Base-by-base conservation (phyloP, 257 asterid genomes). In the Apocynum venetum region DNA sequence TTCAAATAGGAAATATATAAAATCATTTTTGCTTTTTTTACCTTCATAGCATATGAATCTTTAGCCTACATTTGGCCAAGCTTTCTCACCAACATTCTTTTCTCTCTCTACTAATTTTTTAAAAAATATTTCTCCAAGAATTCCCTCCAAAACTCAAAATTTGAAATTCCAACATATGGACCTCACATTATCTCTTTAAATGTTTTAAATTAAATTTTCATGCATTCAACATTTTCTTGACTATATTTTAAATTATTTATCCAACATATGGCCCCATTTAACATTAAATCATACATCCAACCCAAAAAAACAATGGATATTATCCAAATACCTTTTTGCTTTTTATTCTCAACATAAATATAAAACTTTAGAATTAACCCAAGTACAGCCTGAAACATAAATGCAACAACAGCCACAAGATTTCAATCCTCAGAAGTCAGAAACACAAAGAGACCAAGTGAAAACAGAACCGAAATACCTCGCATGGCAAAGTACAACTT, bases 401-500 rank as follows among this genome's bases (percentile, higher is more conserved):
- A 35, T 35, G 8, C 12, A 8, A 46, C 60, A 77, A 66, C 11
- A 43, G 25, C 71, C 41, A 38, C 36, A 35, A 51, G 11, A 61
- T 31, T 13, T 2, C 15, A 35, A 51, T 20, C 11, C 47, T 31
- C 10, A 31, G 2, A 59, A 64, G 20, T 36, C 46, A 36, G 46
- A 49, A 71, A 41, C n/a, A 48, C 8, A 44, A n/a, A 20, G 20
- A 19, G 14, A 20, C 2, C 0, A 6, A 12, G 25, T 1, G 0
- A n/a, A 8, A 10, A 31, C 14, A 31, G 52, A 36, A 40, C 53
- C 56, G 49, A 74, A 68, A 63, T 91, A 96, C 99, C 99, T 90
- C 98, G 90, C 92, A 93, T 87, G 75, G 97, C 95, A 65, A 88
- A 88, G 86, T 86, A 93, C 84, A 93, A 83, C 90, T 96, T 96